Conservation (phyloP, 2,329 filamentous ascomycete genomes). For the Colletotrichum cordylinicola region DNA sequence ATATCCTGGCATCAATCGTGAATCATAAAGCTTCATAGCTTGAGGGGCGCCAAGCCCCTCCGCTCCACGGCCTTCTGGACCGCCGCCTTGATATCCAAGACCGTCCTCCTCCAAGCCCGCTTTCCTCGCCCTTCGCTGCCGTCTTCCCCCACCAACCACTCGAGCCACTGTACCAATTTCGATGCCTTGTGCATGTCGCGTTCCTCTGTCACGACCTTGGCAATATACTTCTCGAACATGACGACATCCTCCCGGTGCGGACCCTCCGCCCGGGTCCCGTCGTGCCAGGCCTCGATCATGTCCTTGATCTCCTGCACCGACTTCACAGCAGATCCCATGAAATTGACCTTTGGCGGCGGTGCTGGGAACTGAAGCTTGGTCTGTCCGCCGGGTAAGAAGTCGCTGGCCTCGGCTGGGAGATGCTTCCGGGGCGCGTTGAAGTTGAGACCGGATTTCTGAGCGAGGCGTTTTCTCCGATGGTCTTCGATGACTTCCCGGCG, state of each 20-base stretch:
- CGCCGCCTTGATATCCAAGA: constrained; percentile 49
- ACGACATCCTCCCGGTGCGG: constrained; percentile 81
- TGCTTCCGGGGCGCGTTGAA: constrained; percentile 40
- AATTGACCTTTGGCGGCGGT: constrained; percentile 50
- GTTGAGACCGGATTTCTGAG: constrained; percentile 58
- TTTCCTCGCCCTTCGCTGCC: constrained; percentile 40
- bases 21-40: constrained; percentile 36
- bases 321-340: constrained; percentile 48
- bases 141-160: constrained; percentile 59
- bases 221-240: constrained; percentile 76
- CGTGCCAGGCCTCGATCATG: constrained; percentile 79
- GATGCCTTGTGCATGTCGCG: constrained; percentile 78
- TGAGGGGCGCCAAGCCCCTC: constrained; percentile 62
- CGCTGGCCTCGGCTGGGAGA: constrained; percentile 20
- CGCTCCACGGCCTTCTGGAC: constrained; percentile 61
- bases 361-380: constrained; percentile 51
- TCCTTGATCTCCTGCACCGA: constrained; percentile 68
- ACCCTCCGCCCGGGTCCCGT: constrained; percentile 72
- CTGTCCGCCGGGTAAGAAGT: constrained; percentile 38
- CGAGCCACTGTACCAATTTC: constrained; percentile 72
- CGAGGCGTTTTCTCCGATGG: constrained; percentile 68
- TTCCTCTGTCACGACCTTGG: constrained; percentile 76
- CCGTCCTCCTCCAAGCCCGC: constrained; percentile 51
- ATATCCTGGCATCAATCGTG: constrained; percentile 12
- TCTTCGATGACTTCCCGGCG: constrained; percentile 80